Base-by-base conservation (phyloP, 257 asterid species). In the Solanum clarkiae region DNA sequence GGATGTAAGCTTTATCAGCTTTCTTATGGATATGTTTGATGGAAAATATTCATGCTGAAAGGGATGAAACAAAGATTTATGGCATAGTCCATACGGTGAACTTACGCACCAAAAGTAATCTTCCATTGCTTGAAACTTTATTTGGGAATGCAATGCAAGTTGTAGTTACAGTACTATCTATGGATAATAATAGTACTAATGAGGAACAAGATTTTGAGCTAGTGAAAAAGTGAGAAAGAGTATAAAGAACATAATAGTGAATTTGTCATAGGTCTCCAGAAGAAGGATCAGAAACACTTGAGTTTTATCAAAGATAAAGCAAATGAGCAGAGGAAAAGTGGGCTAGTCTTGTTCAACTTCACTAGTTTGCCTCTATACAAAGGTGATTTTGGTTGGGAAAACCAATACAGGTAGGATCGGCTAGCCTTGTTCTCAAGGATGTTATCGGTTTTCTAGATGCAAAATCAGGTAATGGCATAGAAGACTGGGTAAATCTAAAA, bases 351-450 rank as follows among this genome's bases (percentile, higher is more conserved):
- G 9, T 82, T 93, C 29, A 85, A 53, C 66, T 89, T 93, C 69
- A 88, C 93, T 7, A 90, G 96, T 70, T 77, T 92, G 44, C 94
- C 92, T 7, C 12, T 88, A 45, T 90, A 91, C 7, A 92, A 89
- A 74, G 42, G 59, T 47, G 42, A 74, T 74, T 45, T 74, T 74
- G 81, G 81, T 22, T 74, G 59, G 59, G 94, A 68, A 87, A 79
- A 55, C 95, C 95, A 2, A 74, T 57, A 79, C 84, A 88, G 93
- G 90, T 87, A 42, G 90, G 90, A 57, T 86, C 91, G 6, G 86
- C 90, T 10, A 51, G 81, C 29, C 65, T 89, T 74, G 40, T 69
- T 1, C 88, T 80, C 83, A 86, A 87, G 88, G 90, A 93, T 86
- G 29, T 91, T 4, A 89, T 87, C 14, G 82, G 82, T 10, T 89